Base-by-base conservation (phyloP, 805 yeast species). In the Kodamaea hsintzibuensis region DNA sequence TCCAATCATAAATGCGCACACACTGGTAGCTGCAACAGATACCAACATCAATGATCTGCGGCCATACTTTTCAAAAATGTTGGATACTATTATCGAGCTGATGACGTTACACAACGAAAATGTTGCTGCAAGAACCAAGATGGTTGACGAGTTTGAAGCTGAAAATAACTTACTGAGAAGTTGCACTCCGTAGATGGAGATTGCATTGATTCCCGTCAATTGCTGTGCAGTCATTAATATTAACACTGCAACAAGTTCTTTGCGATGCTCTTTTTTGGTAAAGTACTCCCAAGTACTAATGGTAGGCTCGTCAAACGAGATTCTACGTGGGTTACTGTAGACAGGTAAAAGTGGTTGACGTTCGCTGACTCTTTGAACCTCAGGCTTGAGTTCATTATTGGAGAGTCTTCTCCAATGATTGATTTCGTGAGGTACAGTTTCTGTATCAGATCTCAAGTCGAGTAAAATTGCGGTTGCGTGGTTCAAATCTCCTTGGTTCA, bases 161-260 rank as follows among this genome's bases (percentile, higher is more conserved):
- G 56, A 47, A 40, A 55, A 55, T 25, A 57, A 42, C 17, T 40
- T 42, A 30, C 50, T 53, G 38, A 62, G 57, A 19, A 64, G 57
- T 10, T 62, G 57, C 13, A 65, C 67, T 2, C 67, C 68, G 48
- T 65, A 65, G 38, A 62, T 62, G 10, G 65, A 61, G 43, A 64
- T 62, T 35, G 67, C 67, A 38, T 65, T 65, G 60, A 65, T 67
- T 5, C 66, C 68, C 22, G 70, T 55, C 54, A 74, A 58, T 58
- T 74, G 76, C 55, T 71, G 73, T 1, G 72, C 72, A 7, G 73
- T 65, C 78, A 75, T 73, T 30, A 74, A 57, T 7, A 72, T 56
- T 2, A 65, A 47, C 5, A 68, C 67, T 6, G 79, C 78, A 10
- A 66, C 39, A 22, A 67, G 57, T 49, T 69, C 70, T 35, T 54